Evolutionary conservation across 192 early-diverging fungal genomes (phyloP).

Genomic region (Linnemannia zychae): DNA sequence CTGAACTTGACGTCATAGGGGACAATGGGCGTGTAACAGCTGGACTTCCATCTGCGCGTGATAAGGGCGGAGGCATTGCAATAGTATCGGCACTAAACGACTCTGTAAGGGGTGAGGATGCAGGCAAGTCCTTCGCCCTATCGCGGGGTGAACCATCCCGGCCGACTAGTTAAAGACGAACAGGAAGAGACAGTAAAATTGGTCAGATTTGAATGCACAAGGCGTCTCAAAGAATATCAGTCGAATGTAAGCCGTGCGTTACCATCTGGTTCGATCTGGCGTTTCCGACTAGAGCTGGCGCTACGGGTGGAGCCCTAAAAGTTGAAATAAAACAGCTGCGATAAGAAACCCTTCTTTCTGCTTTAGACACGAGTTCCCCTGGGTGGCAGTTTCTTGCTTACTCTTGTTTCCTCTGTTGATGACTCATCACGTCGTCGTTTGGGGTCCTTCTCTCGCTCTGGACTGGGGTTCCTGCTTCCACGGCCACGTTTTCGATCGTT

Average conservation of each 20-base stretch:
- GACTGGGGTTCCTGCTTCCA: conserved; percentile 28
- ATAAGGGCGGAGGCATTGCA: conserved; percentile 33
- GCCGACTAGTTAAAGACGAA: neutral
- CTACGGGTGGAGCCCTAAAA: conserved; percentile 6
- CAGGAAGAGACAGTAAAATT: neutral
- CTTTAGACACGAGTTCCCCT: too few species aligned
- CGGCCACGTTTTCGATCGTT: conserved; percentile 37
- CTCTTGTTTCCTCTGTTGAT: neutral
- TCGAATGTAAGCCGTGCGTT: neutral
- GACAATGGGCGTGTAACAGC: neutral
- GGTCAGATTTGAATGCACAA: neutral
- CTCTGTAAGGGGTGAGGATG: neutral
- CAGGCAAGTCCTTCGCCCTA: conserved; percentile 2
- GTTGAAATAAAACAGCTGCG: neutral
- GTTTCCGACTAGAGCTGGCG: conserved; percentile 34
- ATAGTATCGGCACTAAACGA: conserved; percentile 9
- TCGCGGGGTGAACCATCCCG: conserved; percentile 13
- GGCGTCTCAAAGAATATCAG: neutral
- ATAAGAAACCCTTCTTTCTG: neutral
- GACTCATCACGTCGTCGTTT: conserved; percentile 38
- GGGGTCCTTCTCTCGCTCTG: conserved; percentile 37
- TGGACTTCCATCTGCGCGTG: neutral
- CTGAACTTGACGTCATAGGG: neutral
- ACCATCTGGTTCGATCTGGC: conserved; percentile 41
- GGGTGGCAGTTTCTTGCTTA: neutral